phyloP scores from a whole-genome alignment of 2,329 filamentous ascomycete species.

The Neofusicoccum ribis region DNA sequence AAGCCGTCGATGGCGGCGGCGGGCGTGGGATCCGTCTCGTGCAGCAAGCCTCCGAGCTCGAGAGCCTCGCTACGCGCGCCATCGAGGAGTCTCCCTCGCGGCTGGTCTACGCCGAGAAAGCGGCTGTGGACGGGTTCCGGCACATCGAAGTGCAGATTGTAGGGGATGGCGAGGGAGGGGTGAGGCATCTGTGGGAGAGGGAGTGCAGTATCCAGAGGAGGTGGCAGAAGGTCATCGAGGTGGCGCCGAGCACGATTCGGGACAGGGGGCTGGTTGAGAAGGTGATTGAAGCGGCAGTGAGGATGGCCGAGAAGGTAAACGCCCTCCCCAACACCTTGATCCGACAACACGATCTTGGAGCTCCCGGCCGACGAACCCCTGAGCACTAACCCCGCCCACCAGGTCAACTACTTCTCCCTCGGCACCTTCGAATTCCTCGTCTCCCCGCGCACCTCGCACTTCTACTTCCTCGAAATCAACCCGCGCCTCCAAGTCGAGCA shows the following conservation, averaged over 20 bases:
- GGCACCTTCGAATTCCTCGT: conserved; percentile 68
- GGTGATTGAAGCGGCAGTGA: conserved; percentile 56
- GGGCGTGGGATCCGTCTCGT: conserved; percentile 62
- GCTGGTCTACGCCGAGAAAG: conserved; percentile 62
- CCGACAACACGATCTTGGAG: no score
- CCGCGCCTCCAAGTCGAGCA: conserved; percentile 63
- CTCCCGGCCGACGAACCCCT: no score
- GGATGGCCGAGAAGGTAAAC: conserved; percentile 50
- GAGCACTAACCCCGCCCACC: conserved; percentile 1
- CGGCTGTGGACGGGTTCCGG: conserved; percentile 60
- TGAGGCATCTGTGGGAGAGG: conserved; percentile 60
- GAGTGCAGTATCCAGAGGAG: conserved; percentile 62
- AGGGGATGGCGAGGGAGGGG: conserved; percentile 55
- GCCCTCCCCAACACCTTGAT: background rate
- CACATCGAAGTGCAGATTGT: conserved; percentile 64
- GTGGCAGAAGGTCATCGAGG: conserved; percentile 63
- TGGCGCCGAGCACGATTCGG: conserved; percentile 54
- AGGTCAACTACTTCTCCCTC: conserved; percentile 58
- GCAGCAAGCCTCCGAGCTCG: conserved; percentile 43
- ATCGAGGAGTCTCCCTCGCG: conserved; percentile 60
- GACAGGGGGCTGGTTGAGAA: conserved; percentile 49
- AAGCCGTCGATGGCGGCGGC: conserved; percentile 65
- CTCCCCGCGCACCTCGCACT: conserved; percentile 49
- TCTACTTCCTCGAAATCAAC: conserved; percentile 63
- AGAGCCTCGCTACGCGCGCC: conserved; percentile 37